These are phyloP conservation scores for Calonectria leucothoes DNA, from an alignment of 2,329 filamentous ascomycete genomes.

Conservation along the genomic window DNA sequence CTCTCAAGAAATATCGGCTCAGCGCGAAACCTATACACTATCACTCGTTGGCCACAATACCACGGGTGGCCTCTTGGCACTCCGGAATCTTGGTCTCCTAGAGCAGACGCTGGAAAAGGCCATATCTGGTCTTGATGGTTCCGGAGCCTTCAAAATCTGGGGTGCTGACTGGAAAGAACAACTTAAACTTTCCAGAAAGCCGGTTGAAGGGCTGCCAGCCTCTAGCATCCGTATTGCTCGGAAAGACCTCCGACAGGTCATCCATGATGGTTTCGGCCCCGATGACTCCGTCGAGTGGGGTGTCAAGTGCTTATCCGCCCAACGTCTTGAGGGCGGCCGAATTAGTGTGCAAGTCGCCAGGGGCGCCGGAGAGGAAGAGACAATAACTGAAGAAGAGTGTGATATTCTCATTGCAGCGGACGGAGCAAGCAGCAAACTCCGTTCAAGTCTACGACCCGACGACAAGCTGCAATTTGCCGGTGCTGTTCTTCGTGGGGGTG, in stretches of 20 bases:
- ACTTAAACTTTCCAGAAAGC: conserved; percentile 45
- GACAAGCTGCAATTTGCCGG: conserved; percentile 54
- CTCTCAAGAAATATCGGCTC: conserved; percentile 38
- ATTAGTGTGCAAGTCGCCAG: conserved; percentile 35
- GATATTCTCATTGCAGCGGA: conserved; percentile 60
- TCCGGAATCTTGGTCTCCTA: conserved; percentile 53
- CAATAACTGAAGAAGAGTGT: conserved; percentile 39
- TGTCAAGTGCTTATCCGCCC: conserved; percentile 38
- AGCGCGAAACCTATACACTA: conserved; percentile 53
- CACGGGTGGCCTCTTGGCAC: conserved; percentile 50
- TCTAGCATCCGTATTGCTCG: conserved; percentile 51
- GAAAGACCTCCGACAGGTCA: conserved; percentile 47
- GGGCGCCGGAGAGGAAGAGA: background rate
- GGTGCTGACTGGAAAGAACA: conserved; percentile 49
- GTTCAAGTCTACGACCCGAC: conserved; percentile 50
- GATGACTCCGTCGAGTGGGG: conserved; percentile 41
- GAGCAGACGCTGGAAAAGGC: conserved; percentile 46
- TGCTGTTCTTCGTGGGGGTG: conserved; percentile 52
- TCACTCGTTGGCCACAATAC: conserved; percentile 51
- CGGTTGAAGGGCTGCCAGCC: conserved; percentile 48
- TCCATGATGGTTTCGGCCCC: conserved; percentile 43
- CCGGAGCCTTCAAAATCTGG: conserved; percentile 55
- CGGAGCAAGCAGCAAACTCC: conserved; percentile 55
- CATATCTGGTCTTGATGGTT: conserved; percentile 44
- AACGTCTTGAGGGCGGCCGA: conserved; percentile 34